These are phyloP conservation scores for Annona squamosa DNA, from an alignment of 164 flowering plant species.

Conservation along the genomic window DNA sequence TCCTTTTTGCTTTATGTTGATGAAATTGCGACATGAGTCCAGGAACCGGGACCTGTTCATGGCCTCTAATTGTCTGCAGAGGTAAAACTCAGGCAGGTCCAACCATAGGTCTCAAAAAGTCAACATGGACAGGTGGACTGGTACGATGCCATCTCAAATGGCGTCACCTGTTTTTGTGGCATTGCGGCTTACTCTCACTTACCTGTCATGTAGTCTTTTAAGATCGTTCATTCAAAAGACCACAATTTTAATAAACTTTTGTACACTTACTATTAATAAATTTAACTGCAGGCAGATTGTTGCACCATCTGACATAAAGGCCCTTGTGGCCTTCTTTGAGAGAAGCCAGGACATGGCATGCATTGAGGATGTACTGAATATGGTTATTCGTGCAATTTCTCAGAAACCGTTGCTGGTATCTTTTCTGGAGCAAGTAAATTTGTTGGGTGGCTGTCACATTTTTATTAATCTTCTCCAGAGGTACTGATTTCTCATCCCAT, in stretches of 20 bases:
- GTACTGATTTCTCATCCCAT: constrained; percentile 24
- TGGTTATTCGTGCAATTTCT: constrained; percentile 87
- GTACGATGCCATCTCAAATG: no score
- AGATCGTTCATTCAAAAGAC: no score
- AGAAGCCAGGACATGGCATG: constrained; percentile 84
- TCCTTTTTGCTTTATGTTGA: neutral
- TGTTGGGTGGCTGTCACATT: constrained; percentile 78
- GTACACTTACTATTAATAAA: no score
- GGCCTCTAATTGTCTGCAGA: neutral
- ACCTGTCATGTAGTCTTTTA: no score
- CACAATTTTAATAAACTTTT: no score
- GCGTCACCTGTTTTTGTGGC: no score
- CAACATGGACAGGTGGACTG: neutral
- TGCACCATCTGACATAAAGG: constrained; percentile 61
- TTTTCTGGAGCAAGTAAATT: constrained; percentile 85
- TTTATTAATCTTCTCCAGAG: constrained; percentile 91
- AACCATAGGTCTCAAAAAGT: neutral
- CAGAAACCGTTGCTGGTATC: constrained; percentile 67
- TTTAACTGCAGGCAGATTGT: constrained; percentile 65
- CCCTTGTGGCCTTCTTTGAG: constrained; percentile 85
- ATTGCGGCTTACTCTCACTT: no score
- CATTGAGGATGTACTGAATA: constrained; percentile 88
- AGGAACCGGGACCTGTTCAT: neutral
- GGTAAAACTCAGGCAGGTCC: neutral
- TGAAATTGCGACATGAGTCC: neutral